Conservation (phyloP, 2,329 filamentous ascomycete species). For the Metarhizium robertsii region DNA sequence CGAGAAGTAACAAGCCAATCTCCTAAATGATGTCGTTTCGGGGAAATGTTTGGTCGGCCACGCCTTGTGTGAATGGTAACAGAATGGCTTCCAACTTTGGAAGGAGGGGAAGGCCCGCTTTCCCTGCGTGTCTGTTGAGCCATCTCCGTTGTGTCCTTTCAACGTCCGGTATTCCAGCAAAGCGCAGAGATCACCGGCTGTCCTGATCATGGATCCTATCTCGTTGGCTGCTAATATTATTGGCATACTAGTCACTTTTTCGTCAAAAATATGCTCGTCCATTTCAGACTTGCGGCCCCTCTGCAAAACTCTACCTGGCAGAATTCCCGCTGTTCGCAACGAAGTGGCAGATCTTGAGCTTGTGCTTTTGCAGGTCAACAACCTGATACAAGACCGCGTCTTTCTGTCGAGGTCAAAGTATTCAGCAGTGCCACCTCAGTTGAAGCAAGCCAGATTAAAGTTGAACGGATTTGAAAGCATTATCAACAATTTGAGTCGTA, state of each 20-base stretch:
- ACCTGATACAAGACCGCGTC: slow-evolving; percentile 1
- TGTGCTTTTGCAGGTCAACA: slow-evolving; percentile 15
- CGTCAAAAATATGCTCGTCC: slow-evolving; percentile 5
- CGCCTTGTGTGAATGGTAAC: no score
- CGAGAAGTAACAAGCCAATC: slow-evolving; percentile 17
- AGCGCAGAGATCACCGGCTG: no score
- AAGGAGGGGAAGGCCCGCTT: neutral
- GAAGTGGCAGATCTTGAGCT: slow-evolving; percentile 20
- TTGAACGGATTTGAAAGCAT: slow-evolving; percentile 16
- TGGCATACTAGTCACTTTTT: no score
- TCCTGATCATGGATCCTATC: no score
- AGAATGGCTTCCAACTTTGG: no score
- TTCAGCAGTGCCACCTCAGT: slow-evolving; percentile 13
- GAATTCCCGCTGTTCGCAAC: slow-evolving; percentile 19
- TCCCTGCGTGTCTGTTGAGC: neutral
- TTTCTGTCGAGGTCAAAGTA: slow-evolving; percentile 5
- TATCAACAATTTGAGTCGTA: slow-evolving; percentile 9
- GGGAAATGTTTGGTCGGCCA: no score
- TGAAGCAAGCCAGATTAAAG: slow-evolving; percentile 16
- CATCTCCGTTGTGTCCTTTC: slow-evolving; percentile 15
- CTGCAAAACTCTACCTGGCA: slow-evolving; percentile 16
- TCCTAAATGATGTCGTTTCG: neutral
- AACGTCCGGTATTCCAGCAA: neutral
- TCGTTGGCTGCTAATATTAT: no score
- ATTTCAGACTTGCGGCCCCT: slow-evolving; percentile 15